phyloP scores from a whole-genome alignment of 192 early-diverging fungal genomes.

The Jimgerdemannia lactiflua region DNA sequence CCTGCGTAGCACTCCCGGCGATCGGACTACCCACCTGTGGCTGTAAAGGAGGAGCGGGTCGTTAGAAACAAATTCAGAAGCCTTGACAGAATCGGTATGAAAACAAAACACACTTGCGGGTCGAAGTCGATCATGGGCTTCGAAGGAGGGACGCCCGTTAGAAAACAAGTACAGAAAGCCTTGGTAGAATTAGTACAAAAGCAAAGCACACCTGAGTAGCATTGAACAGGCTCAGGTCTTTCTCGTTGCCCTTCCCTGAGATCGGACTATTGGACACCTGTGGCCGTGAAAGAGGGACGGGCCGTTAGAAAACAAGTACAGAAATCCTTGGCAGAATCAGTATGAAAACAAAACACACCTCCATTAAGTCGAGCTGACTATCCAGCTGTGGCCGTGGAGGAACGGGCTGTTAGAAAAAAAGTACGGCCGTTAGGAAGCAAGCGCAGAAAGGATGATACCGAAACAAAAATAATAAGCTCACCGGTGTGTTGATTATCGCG shows the following conservation, averaged over 20 bases:
- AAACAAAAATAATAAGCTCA: background rate
- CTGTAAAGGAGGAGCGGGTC: background rate
- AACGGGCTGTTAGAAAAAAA: background rate
- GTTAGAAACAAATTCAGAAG: background rate
- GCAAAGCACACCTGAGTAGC: no score
- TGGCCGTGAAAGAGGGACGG: background rate
- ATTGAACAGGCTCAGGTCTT: no score
- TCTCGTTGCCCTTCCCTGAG: no score
- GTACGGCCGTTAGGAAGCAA: background rate
- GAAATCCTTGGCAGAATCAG: background rate
- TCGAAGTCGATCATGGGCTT: no score
- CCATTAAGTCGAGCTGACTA: background rate
- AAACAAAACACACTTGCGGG: background rate
- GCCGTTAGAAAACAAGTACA: background rate
- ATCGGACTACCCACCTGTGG: background rate
- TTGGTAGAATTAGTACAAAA: no score
- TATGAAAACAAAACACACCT: background rate
- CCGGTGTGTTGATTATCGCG: background rate
- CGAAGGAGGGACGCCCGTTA: no score
- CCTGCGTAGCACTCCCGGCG: no score
- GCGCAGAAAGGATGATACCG: background rate
- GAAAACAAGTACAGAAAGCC: no score
- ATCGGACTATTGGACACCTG: no score
- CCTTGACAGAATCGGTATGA: background rate
- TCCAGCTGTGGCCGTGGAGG: background rate